These are phyloP conservation scores for Niebla homalea DNA, from an alignment of 495 filamentous ascomycete genomes.

Conservation along the genomic window DNA sequence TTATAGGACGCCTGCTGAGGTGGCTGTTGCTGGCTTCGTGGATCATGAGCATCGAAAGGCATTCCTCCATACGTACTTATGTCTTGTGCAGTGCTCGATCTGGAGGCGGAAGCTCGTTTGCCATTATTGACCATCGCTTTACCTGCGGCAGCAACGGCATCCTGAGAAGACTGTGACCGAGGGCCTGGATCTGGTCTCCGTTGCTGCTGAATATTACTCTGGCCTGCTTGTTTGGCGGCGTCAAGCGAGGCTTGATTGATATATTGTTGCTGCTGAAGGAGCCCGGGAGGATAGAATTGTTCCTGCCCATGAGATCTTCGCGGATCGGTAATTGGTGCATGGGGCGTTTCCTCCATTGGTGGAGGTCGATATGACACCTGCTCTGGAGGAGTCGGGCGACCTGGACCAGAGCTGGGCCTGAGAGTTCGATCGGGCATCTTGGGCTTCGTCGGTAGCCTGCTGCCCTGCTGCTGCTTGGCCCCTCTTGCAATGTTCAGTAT, in stretches of 20 bases:
- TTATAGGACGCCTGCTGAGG: slow-evolving; percentile 57
- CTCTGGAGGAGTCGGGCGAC: slow-evolving; percentile 31
- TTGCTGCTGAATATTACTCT: slow-evolving; percentile 23
- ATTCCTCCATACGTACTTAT: slow-evolving; percentile 24
- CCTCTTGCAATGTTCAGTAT: slow-evolving; percentile 59
- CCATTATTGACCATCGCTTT: slow-evolving; percentile 25
- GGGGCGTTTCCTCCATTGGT: slow-evolving; percentile 28
- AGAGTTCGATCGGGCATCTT: slow-evolving; percentile 38
- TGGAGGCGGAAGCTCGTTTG: slow-evolving; percentile 23
- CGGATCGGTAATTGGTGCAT: slow-evolving; percentile 31
- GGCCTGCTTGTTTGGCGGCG: slow-evolving; percentile 31
- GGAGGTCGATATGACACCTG: slow-evolving; percentile 23
- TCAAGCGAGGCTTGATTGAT: slow-evolving; percentile 25
- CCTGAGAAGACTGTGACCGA: slow-evolving; percentile 31
- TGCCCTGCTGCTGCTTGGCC: slow-evolving; percentile 34
- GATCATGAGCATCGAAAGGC: slow-evolving; percentile 15
- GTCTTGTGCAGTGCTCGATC: slow-evolving; percentile 21
- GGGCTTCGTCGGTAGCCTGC: slow-evolving; percentile 8
- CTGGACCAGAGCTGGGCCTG: slow-evolving; percentile 32
- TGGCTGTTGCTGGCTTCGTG: slow-evolving; percentile 30
- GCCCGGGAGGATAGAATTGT: slow-evolving; percentile 21
- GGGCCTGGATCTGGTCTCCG: slow-evolving; percentile 27
- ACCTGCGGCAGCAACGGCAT: slow-evolving; percentile 34
- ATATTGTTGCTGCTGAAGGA: slow-evolving; percentile 24
- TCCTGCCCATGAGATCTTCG: slow-evolving; percentile 36